These are phyloP conservation scores for Phytophthora brassicae DNA, from an alignment of 352 stramenopile genomes.

Conservation along the genomic window DNA sequence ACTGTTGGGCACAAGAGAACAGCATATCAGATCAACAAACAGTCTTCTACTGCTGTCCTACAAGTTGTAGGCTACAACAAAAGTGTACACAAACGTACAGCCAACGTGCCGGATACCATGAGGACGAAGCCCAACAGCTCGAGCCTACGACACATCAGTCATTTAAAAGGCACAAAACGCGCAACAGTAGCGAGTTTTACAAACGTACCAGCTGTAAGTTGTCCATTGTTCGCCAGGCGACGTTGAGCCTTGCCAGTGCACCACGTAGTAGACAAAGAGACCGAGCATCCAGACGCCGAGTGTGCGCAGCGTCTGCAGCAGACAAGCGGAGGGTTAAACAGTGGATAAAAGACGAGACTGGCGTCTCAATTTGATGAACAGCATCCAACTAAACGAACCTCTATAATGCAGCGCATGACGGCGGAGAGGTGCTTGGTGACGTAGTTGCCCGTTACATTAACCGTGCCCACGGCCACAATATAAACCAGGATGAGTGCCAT, in stretches of 20 bases:
- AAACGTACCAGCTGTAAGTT: conserved; percentile 62
- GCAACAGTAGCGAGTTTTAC: not conserved
- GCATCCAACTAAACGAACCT: conserved; percentile 41
- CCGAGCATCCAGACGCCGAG: conserved; percentile 77
- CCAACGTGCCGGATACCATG: conserved; percentile 79
- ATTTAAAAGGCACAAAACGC: conserved; percentile 9
- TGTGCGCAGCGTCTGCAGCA: conserved; percentile 67
- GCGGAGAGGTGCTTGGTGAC: conserved; percentile 86
- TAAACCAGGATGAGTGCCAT: conserved; percentile 59
- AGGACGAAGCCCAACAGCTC: conserved; percentile 73
- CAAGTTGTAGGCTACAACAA: too few relatives aligned
- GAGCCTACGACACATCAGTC: conserved; percentile 42
- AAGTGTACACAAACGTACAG: conserved; percentile 49
- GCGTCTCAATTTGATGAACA: too few relatives aligned
- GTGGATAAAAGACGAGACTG: conserved; percentile 9
- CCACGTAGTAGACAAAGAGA: conserved; percentile 79
- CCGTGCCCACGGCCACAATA: conserved; percentile 71
- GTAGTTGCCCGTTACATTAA: conserved; percentile 85
- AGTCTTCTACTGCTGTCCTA: conserved; percentile 5
- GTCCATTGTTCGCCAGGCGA: conserved; percentile 77
- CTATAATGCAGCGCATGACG: conserved; percentile 80
- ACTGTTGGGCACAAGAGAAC: conserved; percentile 43
- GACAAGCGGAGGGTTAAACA: too few relatives aligned
- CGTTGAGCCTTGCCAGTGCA: conserved; percentile 60
- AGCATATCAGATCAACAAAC: conserved; percentile 7